Conservation (phyloP, 2,329 filamentous ascomycete species). For the Botrytis cinerea region DNA sequence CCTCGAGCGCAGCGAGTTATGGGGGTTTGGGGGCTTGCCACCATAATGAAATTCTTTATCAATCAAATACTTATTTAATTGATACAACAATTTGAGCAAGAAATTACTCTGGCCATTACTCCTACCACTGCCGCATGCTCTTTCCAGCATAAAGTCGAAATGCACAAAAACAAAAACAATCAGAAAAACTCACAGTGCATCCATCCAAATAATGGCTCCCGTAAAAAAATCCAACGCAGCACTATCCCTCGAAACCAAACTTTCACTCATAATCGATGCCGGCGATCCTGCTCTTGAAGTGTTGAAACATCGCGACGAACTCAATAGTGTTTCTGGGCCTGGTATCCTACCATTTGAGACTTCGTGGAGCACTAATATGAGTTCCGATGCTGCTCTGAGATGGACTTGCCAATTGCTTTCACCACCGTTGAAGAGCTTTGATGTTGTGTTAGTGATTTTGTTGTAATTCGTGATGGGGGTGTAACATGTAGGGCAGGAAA, state of each 20-base stretch:
- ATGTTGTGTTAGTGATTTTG: not conserved
- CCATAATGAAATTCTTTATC: not conserved
- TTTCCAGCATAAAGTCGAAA: not conserved
- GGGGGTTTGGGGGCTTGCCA: not conserved
- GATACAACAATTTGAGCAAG: not conserved
- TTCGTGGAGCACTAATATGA: conserved; percentile 44
- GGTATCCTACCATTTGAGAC: conserved; percentile 21
- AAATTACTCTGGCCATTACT: accelerated
- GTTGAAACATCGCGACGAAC: conserved; percentile 17
- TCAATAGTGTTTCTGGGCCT: not conserved
- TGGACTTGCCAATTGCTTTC: conserved; percentile 54
- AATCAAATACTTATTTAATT: not conserved
- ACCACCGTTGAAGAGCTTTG: conserved; percentile 43
- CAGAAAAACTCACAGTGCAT: conserved; percentile 4
- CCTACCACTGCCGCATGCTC: accelerated
- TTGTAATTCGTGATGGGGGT: not conserved
- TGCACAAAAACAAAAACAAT: not conserved
- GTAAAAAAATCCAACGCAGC: conserved; percentile 23
- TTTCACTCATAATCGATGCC: not conserved
- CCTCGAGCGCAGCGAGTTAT: not conserved
- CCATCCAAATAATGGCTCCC: conserved; percentile 19
- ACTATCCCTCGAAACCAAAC: conserved; percentile 12
- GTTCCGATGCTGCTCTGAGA: conserved; percentile 51
- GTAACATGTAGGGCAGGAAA: not conserved
- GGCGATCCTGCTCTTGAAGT: not conserved